phyloP scores from a whole-genome alignment of 208 protist species.

The Phytomonas serpens region DNA sequence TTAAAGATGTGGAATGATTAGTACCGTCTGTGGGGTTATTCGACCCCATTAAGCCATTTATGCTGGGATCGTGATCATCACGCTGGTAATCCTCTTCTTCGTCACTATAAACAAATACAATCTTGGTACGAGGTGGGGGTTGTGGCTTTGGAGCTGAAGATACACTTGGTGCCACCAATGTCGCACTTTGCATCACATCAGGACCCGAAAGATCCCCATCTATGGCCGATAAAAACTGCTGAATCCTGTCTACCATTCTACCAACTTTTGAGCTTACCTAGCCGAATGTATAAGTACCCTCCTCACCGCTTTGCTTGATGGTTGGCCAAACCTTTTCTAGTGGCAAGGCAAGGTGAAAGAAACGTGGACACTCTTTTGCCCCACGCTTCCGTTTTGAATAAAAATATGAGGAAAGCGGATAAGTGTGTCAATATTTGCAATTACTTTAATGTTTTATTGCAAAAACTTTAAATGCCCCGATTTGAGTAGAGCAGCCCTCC shows the following conservation, averaged over 20 bases:
- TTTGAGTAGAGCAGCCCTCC: neutral
- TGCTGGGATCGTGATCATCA: neutral
- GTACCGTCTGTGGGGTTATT: neutral
- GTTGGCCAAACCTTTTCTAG: neutral
- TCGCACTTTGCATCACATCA: neutral
- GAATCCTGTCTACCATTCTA: neutral
- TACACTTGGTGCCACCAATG: neutral
- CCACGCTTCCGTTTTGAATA: neutral
- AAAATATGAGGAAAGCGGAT: neutral
- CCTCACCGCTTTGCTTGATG: neutral
- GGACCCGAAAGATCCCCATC: neutral
- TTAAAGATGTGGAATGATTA: neutral
- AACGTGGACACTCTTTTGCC: neutral
- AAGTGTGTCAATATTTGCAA: neutral
- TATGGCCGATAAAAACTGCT: neutral
- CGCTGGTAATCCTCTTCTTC: slow-evolving; percentile 38
- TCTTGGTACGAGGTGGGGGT: slow-evolving; percentile 22
- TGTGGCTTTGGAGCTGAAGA: neutral
- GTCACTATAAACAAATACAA: slow-evolving; percentile 75
- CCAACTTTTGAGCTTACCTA: neutral
- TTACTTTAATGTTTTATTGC: neutral
- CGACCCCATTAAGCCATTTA: neutral
- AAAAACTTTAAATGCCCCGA: neutral
- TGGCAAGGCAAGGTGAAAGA: neutral
- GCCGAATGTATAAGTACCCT: neutral